These are phyloP conservation scores for Grosmannia serpens DNA, from an alignment of 2,329 filamentous ascomycete species.

Conservation along the genomic window DNA sequence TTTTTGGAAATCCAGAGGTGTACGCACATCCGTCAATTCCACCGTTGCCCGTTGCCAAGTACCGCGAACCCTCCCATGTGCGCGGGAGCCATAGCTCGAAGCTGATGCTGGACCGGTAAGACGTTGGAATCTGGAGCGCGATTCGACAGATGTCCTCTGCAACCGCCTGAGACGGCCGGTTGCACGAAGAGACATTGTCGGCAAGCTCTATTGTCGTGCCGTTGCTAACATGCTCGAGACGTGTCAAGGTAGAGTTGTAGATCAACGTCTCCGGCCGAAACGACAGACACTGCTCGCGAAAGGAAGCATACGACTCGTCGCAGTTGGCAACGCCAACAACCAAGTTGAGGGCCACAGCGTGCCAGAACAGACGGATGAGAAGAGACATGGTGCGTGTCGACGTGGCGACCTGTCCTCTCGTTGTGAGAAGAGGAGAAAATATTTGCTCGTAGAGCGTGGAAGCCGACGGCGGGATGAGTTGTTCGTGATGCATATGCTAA, in stretches of 20 bases:
- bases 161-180: constrained; percentile 3
- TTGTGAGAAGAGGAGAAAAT: too few relatives aligned
- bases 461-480: too few relatives aligned
- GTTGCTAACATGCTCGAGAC: constrained; percentile 1
- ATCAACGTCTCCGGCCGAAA: constrained; percentile 1
- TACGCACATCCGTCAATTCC: constrained; percentile 32
- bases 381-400: too few relatives aligned
- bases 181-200: constrained; percentile 9
- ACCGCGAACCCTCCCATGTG: constrained; percentile 29
- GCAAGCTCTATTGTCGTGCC: constrained; percentile 2
- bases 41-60: constrained; percentile 36
- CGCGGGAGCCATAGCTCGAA: constrained; percentile 37
- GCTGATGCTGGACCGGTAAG: constrained; percentile 28
- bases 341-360: too few relatives aligned
- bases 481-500: too few relatives aligned
- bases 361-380: too few relatives aligned
- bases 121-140: constrained; percentile 17
- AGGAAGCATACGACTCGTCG: too few relatives aligned
- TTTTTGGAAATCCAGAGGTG: background rate
- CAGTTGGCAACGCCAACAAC: too few relatives aligned
- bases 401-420: too few relatives aligned
- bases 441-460: too few relatives aligned
- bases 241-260: background rate
- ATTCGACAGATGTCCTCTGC: constrained; percentile 17
- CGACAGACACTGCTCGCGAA: background rate